Evolutionary conservation across 805 yeast species (phyloP), one percentile per base, ranked within the genome.

Genomic region (Brettanomyces bruxellensis): DNA sequence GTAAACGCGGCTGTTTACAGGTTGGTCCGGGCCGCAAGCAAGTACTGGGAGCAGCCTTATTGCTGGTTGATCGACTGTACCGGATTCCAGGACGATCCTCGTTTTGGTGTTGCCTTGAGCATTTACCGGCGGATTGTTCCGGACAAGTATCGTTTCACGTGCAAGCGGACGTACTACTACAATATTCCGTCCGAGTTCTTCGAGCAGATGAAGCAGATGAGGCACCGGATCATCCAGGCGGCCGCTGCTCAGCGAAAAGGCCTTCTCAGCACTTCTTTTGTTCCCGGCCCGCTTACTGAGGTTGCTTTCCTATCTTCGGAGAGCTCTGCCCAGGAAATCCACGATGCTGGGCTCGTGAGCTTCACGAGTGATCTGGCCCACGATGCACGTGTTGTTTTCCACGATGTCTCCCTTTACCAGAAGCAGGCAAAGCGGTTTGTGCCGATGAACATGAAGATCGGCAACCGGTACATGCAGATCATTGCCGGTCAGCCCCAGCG

Each of bases 21-120:
- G 49, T 54, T 81, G 6, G 72, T 85, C 45, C 88, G 84, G 53
- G 72, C 77, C 4, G 75, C 82, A 14, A 75, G 83, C 45, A 83
- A 81, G 57, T 71, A 86, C 25, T 83, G 95, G 90, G 79, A 81
- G 22, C 71, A 76, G 32, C 78, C 77, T 47, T 86, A 73, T 58
- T 76, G 78, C 49, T 49, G 81, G 43, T 75, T 87, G 5, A 53
- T 78, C 48, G 95, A 88, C 60, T 79, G 86, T 52, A 84, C 95
- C 0, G 81, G 79, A 11, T 79, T 73, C 56, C 45, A 45, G 3
- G 43, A 48, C 2, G 56, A 46, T 36, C 42, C 39, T 4, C 11
- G 53, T 4, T 45, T 57, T 24, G 41, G 40, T 5, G 46, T 44
- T 0, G 34, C 47, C 3, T 36, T 48, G 11, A 52, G 55, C 9